Conservation (phyloP, 1,284 basidiomycete genomes). For the Rhizoctonia solani region DNA sequence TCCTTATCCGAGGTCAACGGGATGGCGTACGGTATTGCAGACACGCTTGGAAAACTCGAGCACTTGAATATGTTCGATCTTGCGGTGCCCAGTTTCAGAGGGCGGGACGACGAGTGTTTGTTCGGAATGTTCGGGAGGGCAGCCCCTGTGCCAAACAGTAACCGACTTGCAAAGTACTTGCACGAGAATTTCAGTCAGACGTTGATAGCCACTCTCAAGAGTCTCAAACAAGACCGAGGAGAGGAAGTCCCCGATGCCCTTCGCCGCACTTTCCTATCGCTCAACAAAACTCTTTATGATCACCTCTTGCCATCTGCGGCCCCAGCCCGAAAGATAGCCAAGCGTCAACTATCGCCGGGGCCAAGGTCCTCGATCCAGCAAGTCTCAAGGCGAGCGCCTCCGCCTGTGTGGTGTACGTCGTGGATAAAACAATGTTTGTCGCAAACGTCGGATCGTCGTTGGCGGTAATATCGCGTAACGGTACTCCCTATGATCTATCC, state of each 20-base stretch:
- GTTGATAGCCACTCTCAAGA: constrained; percentile 63
- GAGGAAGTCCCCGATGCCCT: constrained; percentile 77
- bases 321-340: constrained; percentile 66
- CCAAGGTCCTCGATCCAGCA: constrained; percentile 39
- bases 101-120: constrained; percentile 78
- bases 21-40: constrained; percentile 97
- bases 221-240: constrained; percentile 50
- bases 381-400: constrained; percentile 77
- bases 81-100: constrained; percentile 87
- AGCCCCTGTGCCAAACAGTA: constrained; percentile 53
- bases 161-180: constrained; percentile 74
- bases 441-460: constrained; percentile 91
- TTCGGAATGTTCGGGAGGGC: constrained; percentile 94
- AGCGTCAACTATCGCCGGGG: constrained; percentile 50
- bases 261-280: constrained; percentile 79
- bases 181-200: constrained; percentile 75
- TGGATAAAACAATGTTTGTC: constrained; percentile 80
- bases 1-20: constrained; percentile 88
- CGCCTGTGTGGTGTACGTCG: constrained; percentile 86
- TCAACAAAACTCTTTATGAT: constrained; percentile 81
- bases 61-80: constrained; percentile 90
- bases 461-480: constrained; percentile 86
- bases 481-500: constrained; percentile 76
- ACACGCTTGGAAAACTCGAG: constrained; percentile 78
- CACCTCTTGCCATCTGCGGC: constrained; percentile 50